Conservation (phyloP, 495 filamentous ascomycete species). For the Rhizodiscina lignyota region DNA sequence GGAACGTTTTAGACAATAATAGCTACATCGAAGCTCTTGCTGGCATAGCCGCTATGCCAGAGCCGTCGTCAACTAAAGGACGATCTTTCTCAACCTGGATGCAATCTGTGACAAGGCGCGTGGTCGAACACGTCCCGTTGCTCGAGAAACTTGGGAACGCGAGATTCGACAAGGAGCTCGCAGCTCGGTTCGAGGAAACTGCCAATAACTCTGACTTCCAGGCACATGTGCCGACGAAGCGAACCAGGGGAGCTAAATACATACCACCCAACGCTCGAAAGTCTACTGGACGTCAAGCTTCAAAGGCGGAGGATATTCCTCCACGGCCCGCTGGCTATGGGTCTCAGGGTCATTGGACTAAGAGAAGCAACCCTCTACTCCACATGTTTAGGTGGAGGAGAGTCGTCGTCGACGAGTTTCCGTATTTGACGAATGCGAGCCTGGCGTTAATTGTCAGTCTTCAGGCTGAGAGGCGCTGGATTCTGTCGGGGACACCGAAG, state of each 20-base stretch:
- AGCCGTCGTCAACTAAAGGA: constrained; percentile 21
- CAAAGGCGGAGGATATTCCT: constrained; percentile 13
- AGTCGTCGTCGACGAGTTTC: constrained; percentile 53
- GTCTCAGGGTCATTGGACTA: no score
- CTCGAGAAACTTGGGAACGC: constrained; percentile 23
- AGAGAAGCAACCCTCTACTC: constrained; percentile 28
- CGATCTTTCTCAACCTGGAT: constrained; percentile 40
- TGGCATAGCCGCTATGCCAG: constrained; percentile 33
- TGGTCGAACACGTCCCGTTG: constrained; percentile 26
- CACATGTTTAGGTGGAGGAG: constrained; percentile 47
- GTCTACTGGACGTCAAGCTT: constrained; percentile 5
- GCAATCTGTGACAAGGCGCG: constrained; percentile 20
- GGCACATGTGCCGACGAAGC: no score
- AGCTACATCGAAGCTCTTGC: constrained; percentile 34
- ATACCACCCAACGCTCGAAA: no score
- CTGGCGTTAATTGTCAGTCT: constrained; percentile 14
- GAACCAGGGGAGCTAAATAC: no score
- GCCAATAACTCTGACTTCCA: no score
- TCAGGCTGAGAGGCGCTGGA: constrained; percentile 40
- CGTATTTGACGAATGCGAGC: constrained; percentile 25
- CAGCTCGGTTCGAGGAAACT: constrained; percentile 11
- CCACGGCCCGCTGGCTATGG: no score
- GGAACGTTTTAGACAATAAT: constrained; percentile 25
- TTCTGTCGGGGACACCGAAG: constrained; percentile 50
- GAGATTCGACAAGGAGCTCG: constrained; percentile 17